A percentile compares a stretch with the other conserved stretches of the same genome.
Conservation (phyloP, 2,329 filamentous ascomycete genomes). For the Ophiostoma novo-ulmi region DNA sequence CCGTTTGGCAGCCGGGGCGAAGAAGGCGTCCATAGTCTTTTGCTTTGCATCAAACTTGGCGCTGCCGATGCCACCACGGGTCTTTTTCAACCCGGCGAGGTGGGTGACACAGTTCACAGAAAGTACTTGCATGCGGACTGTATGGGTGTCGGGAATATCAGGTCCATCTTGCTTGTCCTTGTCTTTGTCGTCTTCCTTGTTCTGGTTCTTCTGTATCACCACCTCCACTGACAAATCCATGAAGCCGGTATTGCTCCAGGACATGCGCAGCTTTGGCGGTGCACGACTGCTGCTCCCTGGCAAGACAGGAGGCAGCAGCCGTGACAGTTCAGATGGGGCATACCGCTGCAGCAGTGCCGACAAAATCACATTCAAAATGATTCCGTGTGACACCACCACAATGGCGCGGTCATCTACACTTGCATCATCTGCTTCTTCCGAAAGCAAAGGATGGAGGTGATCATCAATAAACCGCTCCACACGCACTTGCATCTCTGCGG, state of each 20-base stretch:
- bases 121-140: slow-evolving; percentile 42
- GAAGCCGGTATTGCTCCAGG: slow-evolving; percentile 53
- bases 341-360: slow-evolving; percentile 56
- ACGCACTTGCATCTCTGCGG: slow-evolving; percentile 59
- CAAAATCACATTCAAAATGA: slow-evolving; percentile 69
- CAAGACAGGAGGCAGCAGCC: slow-evolving; percentile 24
- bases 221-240: slow-evolving; percentile 32
- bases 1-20: slow-evolving; percentile 49
- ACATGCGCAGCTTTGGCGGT: slow-evolving; percentile 31
- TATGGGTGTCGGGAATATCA: neutral
- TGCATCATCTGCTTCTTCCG: neutral
- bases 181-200: neutral
- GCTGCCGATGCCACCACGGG: slow-evolving; percentile 76
- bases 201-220: neutral
- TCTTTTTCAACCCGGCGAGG: slow-evolving; percentile 68
- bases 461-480: slow-evolving; percentile 61
- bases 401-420: slow-evolving; percentile 37
- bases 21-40: slow-evolving; percentile 71
- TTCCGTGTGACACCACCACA: slow-evolving; percentile 75
- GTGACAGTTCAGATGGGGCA: slow-evolving; percentile 29
- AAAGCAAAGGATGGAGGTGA: slow-evolving; percentile 56
- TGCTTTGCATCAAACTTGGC: slow-evolving; percentile 70
- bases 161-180: neutral
- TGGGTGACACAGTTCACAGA: slow-evolving; percentile 67
- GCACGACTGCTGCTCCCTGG: neutral